A percentile compares a stretch with the other conserved stretches of the same genome.
These are phyloP conservation scores for Tubosaeta brunneosetosa DNA, from an alignment of 768 basidiomycete genomes.

Conservation along the genomic window DNA sequence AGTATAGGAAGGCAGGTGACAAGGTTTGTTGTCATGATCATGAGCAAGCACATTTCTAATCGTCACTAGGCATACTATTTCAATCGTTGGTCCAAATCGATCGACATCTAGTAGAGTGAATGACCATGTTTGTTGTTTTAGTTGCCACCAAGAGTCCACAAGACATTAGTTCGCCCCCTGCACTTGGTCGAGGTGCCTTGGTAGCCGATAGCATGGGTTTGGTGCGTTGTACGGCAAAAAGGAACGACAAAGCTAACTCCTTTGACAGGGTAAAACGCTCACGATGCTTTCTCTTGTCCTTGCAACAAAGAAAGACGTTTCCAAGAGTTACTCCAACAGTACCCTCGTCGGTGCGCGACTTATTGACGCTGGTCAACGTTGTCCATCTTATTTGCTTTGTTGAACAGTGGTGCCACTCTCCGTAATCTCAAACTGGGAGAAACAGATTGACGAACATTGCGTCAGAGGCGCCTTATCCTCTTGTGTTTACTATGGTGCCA, in stretches of 20 bases:
- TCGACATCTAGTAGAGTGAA: not conserved
- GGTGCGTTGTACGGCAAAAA: slow-evolving; percentile 24
- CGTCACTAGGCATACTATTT: slow-evolving; percentile 53
- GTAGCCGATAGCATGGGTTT: slow-evolving; percentile 89
- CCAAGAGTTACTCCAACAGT: slow-evolving; percentile 51
- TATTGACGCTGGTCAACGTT: not conserved
- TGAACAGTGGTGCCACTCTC: slow-evolving; percentile 72
- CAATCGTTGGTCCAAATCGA: slow-evolving; percentile 47
- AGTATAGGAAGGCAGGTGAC: slow-evolving; percentile 49
- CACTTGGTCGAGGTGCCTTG: slow-evolving; percentile 78
- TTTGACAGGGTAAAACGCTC: slow-evolving; percentile 78
- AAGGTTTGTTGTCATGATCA: slow-evolving; percentile 41
- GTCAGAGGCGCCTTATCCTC: slow-evolving; percentile 44
- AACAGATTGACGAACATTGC: slow-evolving; percentile 75
- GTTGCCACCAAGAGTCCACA: slow-evolving; percentile 84
- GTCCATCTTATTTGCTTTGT: slow-evolving; percentile 2
- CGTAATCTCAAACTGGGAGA: slow-evolving; percentile 84
- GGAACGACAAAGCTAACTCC: not conserved
- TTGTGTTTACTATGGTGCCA: slow-evolving; percentile 69
- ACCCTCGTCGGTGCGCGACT: slow-evolving; percentile 70
- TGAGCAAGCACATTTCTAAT: not conserved
- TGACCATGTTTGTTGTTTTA: slow-evolving; percentile 21
- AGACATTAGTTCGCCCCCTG: slow-evolving; percentile 44
- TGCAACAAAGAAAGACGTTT: slow-evolving; percentile 65
- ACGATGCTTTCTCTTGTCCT: slow-evolving; percentile 81